These are phyloP conservation scores for Penicillium nucicola DNA, from an alignment of 495 filamentous ascomycete genomes.

Conservation along the genomic window DNA sequence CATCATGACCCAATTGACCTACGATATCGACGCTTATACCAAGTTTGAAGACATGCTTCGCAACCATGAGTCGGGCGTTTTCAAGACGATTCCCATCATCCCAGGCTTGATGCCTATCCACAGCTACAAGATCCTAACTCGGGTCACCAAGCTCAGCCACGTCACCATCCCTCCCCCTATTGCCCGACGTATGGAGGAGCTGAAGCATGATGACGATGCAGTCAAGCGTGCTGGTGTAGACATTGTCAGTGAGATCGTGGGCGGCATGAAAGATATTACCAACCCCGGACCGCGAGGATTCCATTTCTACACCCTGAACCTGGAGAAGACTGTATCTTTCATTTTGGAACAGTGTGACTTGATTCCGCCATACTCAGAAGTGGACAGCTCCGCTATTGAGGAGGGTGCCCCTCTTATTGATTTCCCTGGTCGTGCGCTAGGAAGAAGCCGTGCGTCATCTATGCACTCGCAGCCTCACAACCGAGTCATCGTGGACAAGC, in stretches of 20 bases:
- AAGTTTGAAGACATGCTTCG: constrained; percentile 75
- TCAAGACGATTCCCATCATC: constrained; percentile 86
- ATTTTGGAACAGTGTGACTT: constrained; percentile 84
- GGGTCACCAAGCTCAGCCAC: constrained; percentile 94
- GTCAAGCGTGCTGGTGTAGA: constrained; percentile 66
- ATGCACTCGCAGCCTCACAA: constrained; percentile 66
- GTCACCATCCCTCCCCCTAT: constrained; percentile 72
- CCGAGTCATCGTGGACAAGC: constrained; percentile 71
- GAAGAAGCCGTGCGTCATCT: constrained; percentile 47
- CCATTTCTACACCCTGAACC: constrained; percentile 96
- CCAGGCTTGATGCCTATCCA: constrained; percentile 97
- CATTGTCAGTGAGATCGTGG: constrained; percentile 40
- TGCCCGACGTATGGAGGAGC: constrained; percentile 66
- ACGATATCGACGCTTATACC: constrained; percentile 77
- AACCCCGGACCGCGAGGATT: constrained; percentile 67
- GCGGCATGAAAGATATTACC: constrained; percentile 60
- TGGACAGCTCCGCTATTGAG: constrained; percentile 31
- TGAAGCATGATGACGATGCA: constrained; percentile 87
- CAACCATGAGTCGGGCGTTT: constrained; percentile 77
- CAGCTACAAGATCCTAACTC: constrained; percentile 89
- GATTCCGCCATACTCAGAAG: constrained; percentile 56
- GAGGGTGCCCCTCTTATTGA: constrained; percentile 46
- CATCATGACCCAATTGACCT: constrained; percentile 99
- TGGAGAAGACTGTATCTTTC: constrained; percentile 94
- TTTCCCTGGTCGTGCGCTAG: constrained; percentile 22